phyloP scores from a whole-genome alignment of 2,329 filamentous ascomycete genomes.

The Colletotrichum spinosum region DNA sequence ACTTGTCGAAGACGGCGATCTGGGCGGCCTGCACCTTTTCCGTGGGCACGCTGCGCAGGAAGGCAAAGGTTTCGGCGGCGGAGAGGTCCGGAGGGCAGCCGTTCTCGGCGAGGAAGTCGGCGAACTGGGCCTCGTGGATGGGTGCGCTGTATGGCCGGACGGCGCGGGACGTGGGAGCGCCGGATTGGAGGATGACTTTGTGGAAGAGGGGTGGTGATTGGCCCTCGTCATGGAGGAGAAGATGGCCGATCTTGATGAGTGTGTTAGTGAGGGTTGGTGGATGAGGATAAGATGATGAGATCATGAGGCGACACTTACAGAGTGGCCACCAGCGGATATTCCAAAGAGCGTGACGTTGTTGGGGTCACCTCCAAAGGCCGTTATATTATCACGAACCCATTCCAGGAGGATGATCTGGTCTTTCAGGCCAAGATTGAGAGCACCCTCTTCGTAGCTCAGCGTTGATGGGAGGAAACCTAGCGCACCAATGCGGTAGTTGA shows the following conservation, averaged over 20 bases:
- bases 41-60: constrained; percentile 59
- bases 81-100: constrained; percentile 59
- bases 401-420: constrained; percentile 71
- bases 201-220: constrained; percentile 58
- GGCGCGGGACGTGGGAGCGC: constrained; percentile 65
- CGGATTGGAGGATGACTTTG: constrained; percentile 68
- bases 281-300: background rate
- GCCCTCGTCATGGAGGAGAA: constrained; percentile 60
- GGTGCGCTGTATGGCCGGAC: constrained; percentile 66
- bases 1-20: constrained; percentile 56
- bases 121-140: constrained; percentile 67
- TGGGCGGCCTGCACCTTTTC: constrained; percentile 54
- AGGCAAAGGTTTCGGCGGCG: constrained; percentile 61
- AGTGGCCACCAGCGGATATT: constrained; percentile 71
- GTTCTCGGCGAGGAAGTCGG: constrained; percentile 64
- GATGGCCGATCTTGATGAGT: constrained; percentile 70
- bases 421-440: constrained; percentile 73
- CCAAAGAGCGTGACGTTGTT: constrained; percentile 72
- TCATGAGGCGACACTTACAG: constrained; percentile 48
- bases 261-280: constrained; percentile 9
- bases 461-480: constrained; percentile 75
- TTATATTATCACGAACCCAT: constrained; percentile 72
- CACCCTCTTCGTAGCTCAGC: constrained; percentile 63
- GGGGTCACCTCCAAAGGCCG: constrained; percentile 69
- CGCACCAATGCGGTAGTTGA: constrained; percentile 74